phyloP scores from a whole-genome alignment of 2,329 filamentous ascomycete genomes.

The Epicoccum nigrum region DNA sequence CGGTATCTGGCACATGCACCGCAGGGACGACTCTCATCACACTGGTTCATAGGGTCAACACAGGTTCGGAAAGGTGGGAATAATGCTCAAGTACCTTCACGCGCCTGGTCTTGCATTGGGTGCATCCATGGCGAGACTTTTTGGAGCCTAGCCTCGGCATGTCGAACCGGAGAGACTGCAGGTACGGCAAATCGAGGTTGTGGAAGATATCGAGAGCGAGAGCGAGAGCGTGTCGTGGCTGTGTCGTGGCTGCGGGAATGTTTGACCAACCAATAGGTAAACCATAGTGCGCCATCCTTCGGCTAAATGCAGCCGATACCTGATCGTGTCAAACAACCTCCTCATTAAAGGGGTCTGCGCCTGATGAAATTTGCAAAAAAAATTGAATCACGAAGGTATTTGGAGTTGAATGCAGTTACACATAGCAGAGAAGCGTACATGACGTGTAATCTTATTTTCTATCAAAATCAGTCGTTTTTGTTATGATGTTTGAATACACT shows the following conservation, averaged over 20 bases:
- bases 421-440: too few species aligned
- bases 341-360: too few species aligned
- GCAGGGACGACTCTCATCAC: constrained; percentile 39
- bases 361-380: too few species aligned
- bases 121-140: constrained; percentile 34
- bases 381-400: too few species aligned
- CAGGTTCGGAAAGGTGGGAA: background rate
- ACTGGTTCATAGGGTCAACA: constrained; percentile 22
- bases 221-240: constrained; percentile 22
- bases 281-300: background rate
- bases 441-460: too few species aligned
- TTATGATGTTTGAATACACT: too few species aligned
- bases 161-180: background rate
- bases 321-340: too few species aligned
- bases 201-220: constrained; percentile 22
- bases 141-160: constrained; percentile 34
- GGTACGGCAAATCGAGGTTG: background rate
- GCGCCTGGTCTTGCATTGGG: constrained; percentile 35
- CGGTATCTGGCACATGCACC: constrained; percentile 35
- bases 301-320: too few species aligned
- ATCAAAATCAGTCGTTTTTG: too few species aligned
- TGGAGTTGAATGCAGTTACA: too few species aligned
- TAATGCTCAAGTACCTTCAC: constrained; percentile 29
- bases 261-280: background rate
- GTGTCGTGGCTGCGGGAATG: background rate